Base-by-base conservation (phyloP, 192 early-diverging fungal species). In the Linnemannia schmuckeri region DNA sequence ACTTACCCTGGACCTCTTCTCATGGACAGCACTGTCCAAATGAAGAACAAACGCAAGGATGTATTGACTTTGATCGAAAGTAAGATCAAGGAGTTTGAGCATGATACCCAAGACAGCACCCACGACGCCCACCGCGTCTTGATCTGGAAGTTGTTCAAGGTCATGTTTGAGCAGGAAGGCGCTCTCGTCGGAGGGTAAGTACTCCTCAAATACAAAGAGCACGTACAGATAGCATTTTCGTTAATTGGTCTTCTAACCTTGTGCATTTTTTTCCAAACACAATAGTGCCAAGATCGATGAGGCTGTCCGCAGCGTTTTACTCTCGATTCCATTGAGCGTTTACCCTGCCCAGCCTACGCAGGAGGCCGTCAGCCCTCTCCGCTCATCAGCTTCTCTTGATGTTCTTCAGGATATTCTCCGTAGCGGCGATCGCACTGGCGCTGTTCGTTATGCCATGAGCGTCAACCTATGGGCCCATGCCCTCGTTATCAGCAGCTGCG, bases 401-500 rank as follows among this genome's bases (percentile, higher is more conserved):
- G 91, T 89, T 10, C 91, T 97, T 24, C 91, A 94, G 76, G 76
- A 91, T 0, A 82, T 90, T 5, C 90, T 99, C 18, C 78, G 94
- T 22, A 87, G 91, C 61, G 90, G 94, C 61, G 90, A 95, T 87
- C 88, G 92, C 79, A 71, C 90, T n/a, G 86, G 83, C 40, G 92
- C 95, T 76, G 86, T 93, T 84, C 85, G 84, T 38, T 83, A 88
- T 42, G 87, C 89, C 7, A 88, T 92, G 52, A 76, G 83, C 80
- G 77, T 80, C 37, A 87, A 90, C 66, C 73, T 97, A 54, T 99
- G 98, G 98, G 88, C 94, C 1, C 96, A 98, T 88, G 98, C 97
- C 9, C 91, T 99, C 30, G 93, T 98, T 13, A 94, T 99, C 85
- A 94, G 95, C 44, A 97, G 96, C 80, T 95, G 96, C 77, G 94